Evolutionary conservation across 2,329 filamentous ascomycete species (phyloP).

Genomic region (Chalaropsis thielavioides): DNA sequence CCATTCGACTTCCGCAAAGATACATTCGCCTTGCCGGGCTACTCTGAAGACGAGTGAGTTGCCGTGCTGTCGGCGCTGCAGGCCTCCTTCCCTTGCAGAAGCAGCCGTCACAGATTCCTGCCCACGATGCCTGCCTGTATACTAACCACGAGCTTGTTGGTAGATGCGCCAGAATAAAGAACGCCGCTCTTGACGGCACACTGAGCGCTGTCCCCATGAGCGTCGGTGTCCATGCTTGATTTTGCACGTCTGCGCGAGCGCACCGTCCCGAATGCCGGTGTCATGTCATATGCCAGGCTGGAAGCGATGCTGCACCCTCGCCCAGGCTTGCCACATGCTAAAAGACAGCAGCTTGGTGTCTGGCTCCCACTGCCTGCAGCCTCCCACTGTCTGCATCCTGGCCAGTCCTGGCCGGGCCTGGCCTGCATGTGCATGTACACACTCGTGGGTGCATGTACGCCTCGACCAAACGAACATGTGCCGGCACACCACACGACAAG

Average conservation of each 20-base stretch:
- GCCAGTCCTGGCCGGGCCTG: too few species aligned
- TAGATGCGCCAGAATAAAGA: constrained; percentile 14
- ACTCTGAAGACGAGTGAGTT: constrained; percentile 45
- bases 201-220: constrained; percentile 12
- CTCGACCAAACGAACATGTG: background rate
- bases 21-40: constrained; percentile 37
- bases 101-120: too few species aligned
- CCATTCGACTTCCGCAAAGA: constrained; percentile 46
- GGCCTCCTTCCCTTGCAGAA: background rate
- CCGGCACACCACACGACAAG: background rate
- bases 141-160: background rate
- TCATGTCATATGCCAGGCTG: too few species aligned
- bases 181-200: constrained; percentile 12
- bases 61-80: background rate
- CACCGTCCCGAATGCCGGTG: background rate
- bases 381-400: too few species aligned
- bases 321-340: background rate
- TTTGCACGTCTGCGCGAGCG: background rate
- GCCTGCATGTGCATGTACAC: background rate
- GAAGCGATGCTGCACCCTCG: too few species aligned
- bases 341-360: background rate
- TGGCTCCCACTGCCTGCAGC: background rate
- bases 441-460: background rate
- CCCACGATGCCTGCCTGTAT: background rate
- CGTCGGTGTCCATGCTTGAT: constrained; percentile 13